Evolutionary conservation across 164 flowering plant species (phyloP), one percentile per base, ranked within the genome.

Genomic region (Chimonanthus salicifolius): DNA sequence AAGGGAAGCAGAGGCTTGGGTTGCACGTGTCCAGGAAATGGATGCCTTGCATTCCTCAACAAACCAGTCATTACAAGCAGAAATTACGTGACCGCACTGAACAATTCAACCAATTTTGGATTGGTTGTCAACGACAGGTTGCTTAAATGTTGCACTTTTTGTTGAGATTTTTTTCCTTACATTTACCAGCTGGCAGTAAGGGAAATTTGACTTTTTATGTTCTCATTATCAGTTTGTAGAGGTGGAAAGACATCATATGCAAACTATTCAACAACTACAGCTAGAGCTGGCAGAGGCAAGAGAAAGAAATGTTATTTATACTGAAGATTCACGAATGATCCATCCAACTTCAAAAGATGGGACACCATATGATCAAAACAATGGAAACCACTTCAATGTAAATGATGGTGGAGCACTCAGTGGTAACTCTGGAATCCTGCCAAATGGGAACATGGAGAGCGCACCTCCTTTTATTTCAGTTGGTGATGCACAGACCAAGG

Each of bases 71-170:
- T 81, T 91, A 72, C 99, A 94, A 76, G 86, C 89, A 69, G 98
- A 94, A n/a, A 76, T 77, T 92, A 68, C 83, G 89, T 47, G 98
- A 92, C 45, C 92, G 97, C 8, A 86, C 92, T 1, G 98, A 94
- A 71, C 95, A 90, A 62, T 90, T 86, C 77, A 89, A 89, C 73
- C 98, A 94, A 80, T 88, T 92, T 45, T 92, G 97, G 97, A 69
- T 84, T 77, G 91, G 85, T 71, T 94, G 89, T 76, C 98, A 91
- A 77, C 84, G 94, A 89, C 99, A 94, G 97, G 98, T 94, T 75
- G 69, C 63, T 49, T 49, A 45, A 21, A 21, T 11, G 47, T 44
- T 51, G 46, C 5, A 9, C 49, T 44, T 45, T 43, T 3, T 8
- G 58, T 58, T 54, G 21, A 10, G 2, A 18, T 64, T 45, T 54